Evolutionary conservation across 1,284 basidiomycete species (phyloP).

Genomic region (Ganoderma lucidum): DNA sequence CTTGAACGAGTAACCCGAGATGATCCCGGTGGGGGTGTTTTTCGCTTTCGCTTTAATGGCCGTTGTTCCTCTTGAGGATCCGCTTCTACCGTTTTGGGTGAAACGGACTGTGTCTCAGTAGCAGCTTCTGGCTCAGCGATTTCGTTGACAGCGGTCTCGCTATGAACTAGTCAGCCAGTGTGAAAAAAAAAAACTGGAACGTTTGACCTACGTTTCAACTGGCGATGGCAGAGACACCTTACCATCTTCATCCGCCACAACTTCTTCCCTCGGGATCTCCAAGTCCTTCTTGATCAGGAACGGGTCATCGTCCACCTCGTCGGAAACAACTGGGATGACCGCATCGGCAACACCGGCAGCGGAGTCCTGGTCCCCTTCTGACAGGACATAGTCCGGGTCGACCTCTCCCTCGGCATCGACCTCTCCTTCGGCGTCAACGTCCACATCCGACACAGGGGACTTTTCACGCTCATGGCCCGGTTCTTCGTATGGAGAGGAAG

Average conservation of each 20-base stretch:
- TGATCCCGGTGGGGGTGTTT: slow-evolving; percentile 11
- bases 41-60: slow-evolving; percentile 35
- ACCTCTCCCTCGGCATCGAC: slow-evolving; percentile 46
- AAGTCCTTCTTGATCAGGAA: slow-evolving; percentile 2
- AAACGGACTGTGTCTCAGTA: neutral
- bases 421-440: slow-evolving; percentile 46
- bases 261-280: neutral
- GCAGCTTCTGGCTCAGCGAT: neutral
- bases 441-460: slow-evolving; percentile 21
- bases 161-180: neutral
- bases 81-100: neutral
- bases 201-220: neutral
- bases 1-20: slow-evolving; percentile 34
- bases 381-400: slow-evolving; percentile 42
- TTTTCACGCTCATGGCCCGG: neutral
- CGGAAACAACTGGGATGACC: neutral
- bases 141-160: neutral
- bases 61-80: slow-evolving; percentile 18
- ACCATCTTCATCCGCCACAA: neutral
- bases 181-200: too few species aligned
- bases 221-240: neutral
- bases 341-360: neutral
- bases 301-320: slow-evolving; percentile 1
- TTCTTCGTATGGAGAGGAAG: neutral
- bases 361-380: slow-evolving; percentile 11